phyloP scores from a whole-genome alignment of 306 rosid genomes.

The Sindora glabra region DNA sequence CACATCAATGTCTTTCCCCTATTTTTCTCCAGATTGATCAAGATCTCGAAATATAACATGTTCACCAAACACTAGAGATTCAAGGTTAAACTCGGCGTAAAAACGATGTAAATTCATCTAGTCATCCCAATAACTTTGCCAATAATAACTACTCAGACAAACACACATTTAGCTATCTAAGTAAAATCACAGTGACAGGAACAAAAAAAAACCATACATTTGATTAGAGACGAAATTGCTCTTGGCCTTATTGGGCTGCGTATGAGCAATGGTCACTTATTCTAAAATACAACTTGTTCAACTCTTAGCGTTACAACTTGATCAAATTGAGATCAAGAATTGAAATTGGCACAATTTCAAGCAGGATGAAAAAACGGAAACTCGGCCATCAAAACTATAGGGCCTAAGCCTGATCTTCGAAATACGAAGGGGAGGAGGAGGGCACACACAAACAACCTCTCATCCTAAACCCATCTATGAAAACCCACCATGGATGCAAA shows the following conservation, averaged over 20 bases:
- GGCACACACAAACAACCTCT: constrained; percentile 87
- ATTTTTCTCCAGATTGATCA: too few relatives aligned
- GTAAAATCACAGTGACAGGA: neutral
- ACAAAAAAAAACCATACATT: neutral
- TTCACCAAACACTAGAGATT: too few relatives aligned
- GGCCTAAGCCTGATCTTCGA: constrained; percentile 21
- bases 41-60: too few relatives aligned
- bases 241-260: neutral
- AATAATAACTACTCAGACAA: neutral
- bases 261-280: neutral
- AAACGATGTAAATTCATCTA: too few relatives aligned
- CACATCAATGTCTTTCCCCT: too few relatives aligned
- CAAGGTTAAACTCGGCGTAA: too few relatives aligned
- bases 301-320: constrained; percentile 23
- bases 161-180: neutral
- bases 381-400: constrained; percentile 14
- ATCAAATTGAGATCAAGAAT: constrained; percentile 28
- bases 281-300: constrained; percentile 23
- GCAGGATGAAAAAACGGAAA: neutral
- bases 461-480: constrained; percentile 61
- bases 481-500: constrained; percentile 10
- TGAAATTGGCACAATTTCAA: constrained; percentile 1
- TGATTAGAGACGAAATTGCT: neutral
- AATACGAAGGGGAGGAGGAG: constrained; percentile 71
- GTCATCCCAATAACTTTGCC: too few relatives aligned